A percentile compares a stretch with the other conserved stretches of the same genome.
Evolutionary conservation across 768 basidiomycete genomes (phyloP).

Genomic region (Hypsizygus marmoreus): DNA sequence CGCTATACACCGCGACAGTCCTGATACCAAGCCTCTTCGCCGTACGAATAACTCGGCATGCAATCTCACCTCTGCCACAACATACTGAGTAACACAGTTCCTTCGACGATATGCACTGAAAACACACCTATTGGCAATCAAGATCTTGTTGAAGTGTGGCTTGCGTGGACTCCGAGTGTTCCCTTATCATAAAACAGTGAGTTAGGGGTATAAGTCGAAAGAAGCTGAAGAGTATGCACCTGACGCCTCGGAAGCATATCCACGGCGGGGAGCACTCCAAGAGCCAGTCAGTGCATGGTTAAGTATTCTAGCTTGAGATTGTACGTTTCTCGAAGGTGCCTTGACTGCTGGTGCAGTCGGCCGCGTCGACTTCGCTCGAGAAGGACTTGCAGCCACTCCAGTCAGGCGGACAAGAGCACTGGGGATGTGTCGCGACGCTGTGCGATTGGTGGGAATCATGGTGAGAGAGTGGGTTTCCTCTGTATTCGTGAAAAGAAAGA

Average conservation of each 20-base stretch:
- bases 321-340: conserved; percentile 1
- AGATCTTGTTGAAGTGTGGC: conserved; percentile 86
- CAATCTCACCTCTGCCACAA: conserved; percentile 81
- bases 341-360: conserved; percentile 2
- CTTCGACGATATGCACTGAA: neutral
- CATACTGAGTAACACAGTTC: neutral
- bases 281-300: neutral
- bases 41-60: conserved; percentile 92
- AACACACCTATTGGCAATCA: conserved; percentile 83
- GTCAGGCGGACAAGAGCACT: conserved; percentile 21
- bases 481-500: conserved; percentile 1
- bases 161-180: conserved; percentile 16
- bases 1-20: conserved; percentile 92
- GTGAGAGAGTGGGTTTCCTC: neutral
- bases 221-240: conserved; percentile 22
- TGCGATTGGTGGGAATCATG: conserved; percentile 42
- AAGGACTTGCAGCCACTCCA: neutral
- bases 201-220: neutral
- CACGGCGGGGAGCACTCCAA: conserved; percentile 12
- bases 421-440: conserved; percentile 29
- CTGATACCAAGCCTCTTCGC: conserved; percentile 85
- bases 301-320: conserved; percentile 2
- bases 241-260: conserved; percentile 29
- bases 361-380: conserved; percentile 9
- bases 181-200: conserved; percentile 8